Evolutionary conservation across 2,329 filamentous ascomycete genomes (phyloP), one percentile per base, ranked within the genome.

Genomic region (Ophiosphaerella korrae): DNA sequence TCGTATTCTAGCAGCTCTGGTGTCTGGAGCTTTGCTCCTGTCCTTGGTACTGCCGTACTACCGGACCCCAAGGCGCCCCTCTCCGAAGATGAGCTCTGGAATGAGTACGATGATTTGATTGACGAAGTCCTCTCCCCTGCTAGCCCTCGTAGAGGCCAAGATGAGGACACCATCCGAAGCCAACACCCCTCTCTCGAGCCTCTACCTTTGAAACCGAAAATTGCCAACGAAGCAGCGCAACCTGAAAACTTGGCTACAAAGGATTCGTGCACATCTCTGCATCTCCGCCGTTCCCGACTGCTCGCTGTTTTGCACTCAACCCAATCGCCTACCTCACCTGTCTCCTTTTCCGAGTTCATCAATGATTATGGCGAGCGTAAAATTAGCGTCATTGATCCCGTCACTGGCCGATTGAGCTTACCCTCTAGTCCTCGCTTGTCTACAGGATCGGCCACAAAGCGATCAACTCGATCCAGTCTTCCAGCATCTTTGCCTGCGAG

Each of bases 71-170:
- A 78, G 38, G 84, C 85, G 3, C 86, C 84, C 0, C 80, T 87
- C 3, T 84, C 78, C 1, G 89, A 95, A 58, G 93, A 97, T 63
- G 93, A 97, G 67, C 83, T 96, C 1, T 97, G 93, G 93, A 87
- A 92, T 44, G 93, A 96, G 73, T 97, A 95, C 67, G 87, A 97
- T 59, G 93, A 97, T 63, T 77, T 97, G 11, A 83, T 97, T 46
- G 89, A 89, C 45, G 87, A 90, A 50, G 81, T 86, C 9, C 81
- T 84, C 42, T 82, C 80, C 4, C 75, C 79, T 23, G 7, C 74
- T 18, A 58, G 60, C 24, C 57, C 59, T 14, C 51, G 45, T 23
- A 51, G 36, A 7, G 50, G 45, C 8, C 49, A 50, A 23, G 49
- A 51, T 5, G 52, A 46, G 41, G 38, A 50, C 12, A 58, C 53